A percentile compares a stretch with the other conserved stretches of the same genome.
Conservation (phyloP, 1,284 basidiomycete species). For the Afroboletus lepidellus region DNA sequence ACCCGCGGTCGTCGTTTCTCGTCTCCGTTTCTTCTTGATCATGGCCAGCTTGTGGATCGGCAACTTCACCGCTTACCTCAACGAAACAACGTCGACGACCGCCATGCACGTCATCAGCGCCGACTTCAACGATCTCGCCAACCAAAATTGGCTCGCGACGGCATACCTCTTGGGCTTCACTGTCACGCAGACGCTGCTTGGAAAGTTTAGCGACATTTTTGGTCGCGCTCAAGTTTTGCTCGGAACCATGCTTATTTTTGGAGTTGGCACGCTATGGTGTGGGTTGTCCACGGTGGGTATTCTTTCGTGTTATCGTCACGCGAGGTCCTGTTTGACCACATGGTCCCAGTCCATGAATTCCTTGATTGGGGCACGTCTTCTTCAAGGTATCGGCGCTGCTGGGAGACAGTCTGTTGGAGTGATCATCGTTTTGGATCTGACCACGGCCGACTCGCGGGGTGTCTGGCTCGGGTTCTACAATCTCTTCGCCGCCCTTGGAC, state of each 20-base stretch:
- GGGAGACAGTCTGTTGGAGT: constrained; percentile 35
- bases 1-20: constrained; percentile 29
- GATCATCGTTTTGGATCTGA: constrained; percentile 33
- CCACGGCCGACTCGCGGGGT: constrained; percentile 33
- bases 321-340: constrained; percentile 9
- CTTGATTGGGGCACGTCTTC: constrained; percentile 32
- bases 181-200: constrained; percentile 36
- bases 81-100: constrained; percentile 37
- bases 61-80: constrained; percentile 37
- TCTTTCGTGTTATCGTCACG: background rate
- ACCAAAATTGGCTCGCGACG: constrained; percentile 35
- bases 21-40: constrained; percentile 33
- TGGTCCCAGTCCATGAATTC: constrained; percentile 33
- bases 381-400: constrained; percentile 36
- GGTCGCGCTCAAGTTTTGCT: constrained; percentile 36
- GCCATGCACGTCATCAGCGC: constrained; percentile 37
- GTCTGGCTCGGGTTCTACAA: constrained; percentile 37
- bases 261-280: constrained; percentile 35
- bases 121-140: constrained; percentile 29
- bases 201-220: constrained; percentile 36
- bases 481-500: constrained; percentile 30
- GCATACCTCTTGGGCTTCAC: constrained; percentile 36
- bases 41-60: constrained; percentile 35
- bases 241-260: constrained; percentile 36
- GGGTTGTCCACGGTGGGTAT: constrained; percentile 31